Evolutionary conservation across 1,284 basidiomycete genomes (phyloP).

Genomic region (Xanthoconium separans): DNA sequence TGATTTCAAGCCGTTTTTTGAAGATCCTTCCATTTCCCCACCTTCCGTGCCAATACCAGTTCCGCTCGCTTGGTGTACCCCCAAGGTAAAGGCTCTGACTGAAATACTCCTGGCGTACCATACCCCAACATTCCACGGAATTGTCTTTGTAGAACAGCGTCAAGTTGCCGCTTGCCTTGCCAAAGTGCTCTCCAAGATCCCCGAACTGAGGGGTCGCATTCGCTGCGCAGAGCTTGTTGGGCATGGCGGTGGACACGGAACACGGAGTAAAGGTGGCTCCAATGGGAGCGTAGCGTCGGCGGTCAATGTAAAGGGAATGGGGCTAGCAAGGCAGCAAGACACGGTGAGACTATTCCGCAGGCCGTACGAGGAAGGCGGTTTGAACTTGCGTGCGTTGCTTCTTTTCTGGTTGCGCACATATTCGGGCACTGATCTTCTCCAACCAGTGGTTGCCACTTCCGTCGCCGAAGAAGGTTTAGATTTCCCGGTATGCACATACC

Average conservation of each 20-base stretch:
- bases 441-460: constrained; percentile 73
- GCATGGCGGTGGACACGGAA: constrained; percentile 46
- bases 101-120: constrained; percentile 58
- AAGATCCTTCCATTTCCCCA: constrained; percentile 27
- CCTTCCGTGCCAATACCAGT: constrained; percentile 42
- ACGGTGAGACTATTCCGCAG: constrained; percentile 62
- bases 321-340: constrained; percentile 52
- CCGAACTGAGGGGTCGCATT: constrained; percentile 55
- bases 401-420: not conserved
- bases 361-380: constrained; percentile 59
- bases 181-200: constrained; percentile 57
- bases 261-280: constrained; percentile 24
- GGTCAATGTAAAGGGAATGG: constrained; percentile 47
- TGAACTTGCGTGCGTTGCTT: constrained; percentile 65
- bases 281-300: constrained; percentile 6
- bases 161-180: constrained; percentile 74
- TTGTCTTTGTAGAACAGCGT: constrained; percentile 82
- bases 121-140: constrained; percentile 64
- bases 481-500: constrained; percentile 57
- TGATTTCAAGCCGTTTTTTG: constrained; percentile 53
- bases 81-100: constrained; percentile 64
- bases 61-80: constrained; percentile 61
- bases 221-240: constrained; percentile 69
- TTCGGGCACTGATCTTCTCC: constrained; percentile 2
- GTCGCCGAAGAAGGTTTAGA: constrained; percentile 89